These are phyloP conservation scores for Paraleonurus japonicus DNA, from an alignment of 257 asterid species.

Conservation along the genomic window DNA sequence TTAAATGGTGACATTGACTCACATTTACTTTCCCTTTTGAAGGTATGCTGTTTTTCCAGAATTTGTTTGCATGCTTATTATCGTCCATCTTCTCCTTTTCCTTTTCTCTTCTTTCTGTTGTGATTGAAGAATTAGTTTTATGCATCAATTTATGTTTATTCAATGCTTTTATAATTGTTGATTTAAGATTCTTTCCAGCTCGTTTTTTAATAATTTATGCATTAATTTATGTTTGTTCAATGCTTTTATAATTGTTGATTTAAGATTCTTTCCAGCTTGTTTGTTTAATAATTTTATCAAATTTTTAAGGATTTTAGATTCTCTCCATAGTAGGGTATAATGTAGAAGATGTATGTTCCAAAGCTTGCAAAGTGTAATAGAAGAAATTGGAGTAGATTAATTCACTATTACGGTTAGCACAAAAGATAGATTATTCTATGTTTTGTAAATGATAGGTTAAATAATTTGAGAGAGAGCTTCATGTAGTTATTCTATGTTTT, in stretches of 20 bases:
- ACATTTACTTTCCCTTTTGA: slow-evolving; percentile 73
- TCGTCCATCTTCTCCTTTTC: neutral
- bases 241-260: neutral
- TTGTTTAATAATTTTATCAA: neutral
- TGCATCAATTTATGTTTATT: neutral
- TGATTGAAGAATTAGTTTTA: neutral
- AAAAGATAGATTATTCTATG: neutral
- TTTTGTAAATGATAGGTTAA: neutral
- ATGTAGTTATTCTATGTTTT: neutral
- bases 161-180: neutral
- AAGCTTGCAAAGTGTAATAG: neutral
- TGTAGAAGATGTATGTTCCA: neutral
- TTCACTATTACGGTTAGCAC: neutral
- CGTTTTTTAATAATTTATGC: neutral
- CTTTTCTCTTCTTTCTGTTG: slow-evolving; percentile 10
- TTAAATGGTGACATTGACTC: slow-evolving; percentile 64
- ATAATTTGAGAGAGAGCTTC: too few species aligned
- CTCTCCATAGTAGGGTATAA: neutral
- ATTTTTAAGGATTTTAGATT: neutral
- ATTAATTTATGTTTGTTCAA: neutral
- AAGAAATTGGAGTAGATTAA: neutral
- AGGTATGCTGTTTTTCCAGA: slow-evolving; percentile 49
- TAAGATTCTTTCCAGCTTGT: neutral
- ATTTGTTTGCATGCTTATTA: slow-evolving; percentile 7
- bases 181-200: neutral